Conservation (phyloP, 1,139 yeast species). For the Geotrichum carabidarum region DNA sequence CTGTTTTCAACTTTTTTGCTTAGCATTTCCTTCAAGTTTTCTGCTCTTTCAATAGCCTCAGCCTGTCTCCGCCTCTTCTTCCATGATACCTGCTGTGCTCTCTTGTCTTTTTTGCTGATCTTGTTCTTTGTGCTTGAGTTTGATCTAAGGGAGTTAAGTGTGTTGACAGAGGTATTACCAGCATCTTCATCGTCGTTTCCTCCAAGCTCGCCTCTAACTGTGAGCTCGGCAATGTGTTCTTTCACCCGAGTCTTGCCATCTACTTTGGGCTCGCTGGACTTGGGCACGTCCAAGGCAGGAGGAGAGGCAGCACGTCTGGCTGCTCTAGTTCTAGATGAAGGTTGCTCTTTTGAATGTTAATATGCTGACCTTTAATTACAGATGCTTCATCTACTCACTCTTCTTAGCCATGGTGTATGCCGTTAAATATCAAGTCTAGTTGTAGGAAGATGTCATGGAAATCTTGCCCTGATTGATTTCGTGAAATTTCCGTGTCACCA, state of each 20-base stretch:
- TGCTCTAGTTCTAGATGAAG: constrained; percentile 29
- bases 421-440: background rate
- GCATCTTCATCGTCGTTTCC: constrained; percentile 18
- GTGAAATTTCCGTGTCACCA: background rate
- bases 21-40: constrained; percentile 29
- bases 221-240: constrained; percentile 32
- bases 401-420: constrained; percentile 12
- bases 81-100: constrained; percentile 24
- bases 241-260: constrained; percentile 33
- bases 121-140: background rate
- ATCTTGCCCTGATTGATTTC: background rate
- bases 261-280: constrained; percentile 2
- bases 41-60: constrained; percentile 30
- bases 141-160: background rate
- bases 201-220: constrained; percentile 29
- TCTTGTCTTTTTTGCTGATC: constrained; percentile 12
- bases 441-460: background rate
- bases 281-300: constrained; percentile 11
- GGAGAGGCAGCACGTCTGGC: constrained; percentile 28
- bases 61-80: constrained; percentile 27
- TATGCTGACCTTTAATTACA: constrained; percentile 3
- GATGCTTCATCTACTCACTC: constrained; percentile 1
- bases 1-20: constrained; percentile 31
- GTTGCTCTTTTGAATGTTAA: constrained; percentile 18
- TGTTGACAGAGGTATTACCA: constrained; percentile 5